phyloP scores from a whole-genome alignment of 176 grass and related monocot genomes.

The Stipa capillata region DNA sequence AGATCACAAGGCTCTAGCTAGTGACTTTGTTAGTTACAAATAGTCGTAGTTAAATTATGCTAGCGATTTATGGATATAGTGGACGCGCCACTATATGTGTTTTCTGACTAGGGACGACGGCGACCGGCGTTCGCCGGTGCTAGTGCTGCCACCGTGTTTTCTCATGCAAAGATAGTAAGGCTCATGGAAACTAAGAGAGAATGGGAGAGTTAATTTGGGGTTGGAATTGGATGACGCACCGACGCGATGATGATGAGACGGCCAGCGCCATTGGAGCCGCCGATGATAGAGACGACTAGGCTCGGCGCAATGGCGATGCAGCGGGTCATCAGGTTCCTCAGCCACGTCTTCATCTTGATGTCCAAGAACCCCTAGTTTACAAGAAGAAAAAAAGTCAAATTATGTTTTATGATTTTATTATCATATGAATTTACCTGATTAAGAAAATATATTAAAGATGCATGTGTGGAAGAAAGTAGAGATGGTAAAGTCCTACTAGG shows the following conservation, averaged over 20 bases:
- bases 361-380: too few relatives aligned
- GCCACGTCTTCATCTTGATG: too few relatives aligned
- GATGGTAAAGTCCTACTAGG: too few relatives aligned
- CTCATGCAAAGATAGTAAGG: too few relatives aligned
- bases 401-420: too few relatives aligned
- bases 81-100: background rate
- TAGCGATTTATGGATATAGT: background rate
- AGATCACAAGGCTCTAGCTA: background rate
- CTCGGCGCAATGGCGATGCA: constrained; percentile 65
- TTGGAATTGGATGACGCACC: background rate
- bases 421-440: too few relatives aligned
- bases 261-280: constrained; percentile 56
- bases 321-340: too few relatives aligned
- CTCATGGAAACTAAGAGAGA: too few relatives aligned
- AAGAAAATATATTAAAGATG: too few relatives aligned
- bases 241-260: constrained; percentile 79
- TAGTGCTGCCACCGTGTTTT: background rate
- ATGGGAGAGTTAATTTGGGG: too few relatives aligned
- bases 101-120: background rate
- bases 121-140: background rate
- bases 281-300: constrained; percentile 54
- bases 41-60: background rate
- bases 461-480: too few relatives aligned
- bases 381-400: too few relatives aligned
- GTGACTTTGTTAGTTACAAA: background rate